phyloP scores from a whole-genome alignment of 768 basidiomycete species.

The Boletus patriciae region DNA sequence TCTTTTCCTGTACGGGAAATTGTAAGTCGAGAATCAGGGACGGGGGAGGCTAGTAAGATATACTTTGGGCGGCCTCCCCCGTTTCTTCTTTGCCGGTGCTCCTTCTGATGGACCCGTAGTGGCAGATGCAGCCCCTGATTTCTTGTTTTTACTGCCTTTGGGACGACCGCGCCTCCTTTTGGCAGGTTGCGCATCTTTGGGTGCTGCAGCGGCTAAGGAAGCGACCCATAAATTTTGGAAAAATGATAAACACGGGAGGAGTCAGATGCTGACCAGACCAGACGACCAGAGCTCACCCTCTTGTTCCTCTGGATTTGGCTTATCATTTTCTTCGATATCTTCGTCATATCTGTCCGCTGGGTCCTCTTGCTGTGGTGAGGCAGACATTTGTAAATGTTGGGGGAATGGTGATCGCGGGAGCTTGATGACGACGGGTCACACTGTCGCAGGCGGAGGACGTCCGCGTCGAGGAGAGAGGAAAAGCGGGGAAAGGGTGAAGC shows the following conservation, averaged over 20 bases:
- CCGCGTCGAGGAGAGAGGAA: constrained; percentile 46
- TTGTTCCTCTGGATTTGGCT: constrained; percentile 35
- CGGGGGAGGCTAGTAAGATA: constrained; percentile 7
- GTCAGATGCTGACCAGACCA: constrained; percentile 12
- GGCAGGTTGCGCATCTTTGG: constrained; percentile 37
- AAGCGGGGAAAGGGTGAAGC: constrained; percentile 64
- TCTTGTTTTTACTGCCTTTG: constrained; percentile 83
- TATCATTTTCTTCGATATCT: constrained; percentile 55
- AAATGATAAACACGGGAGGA: constrained; percentile 16
- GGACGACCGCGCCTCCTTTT: constrained; percentile 89
- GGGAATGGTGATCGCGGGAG: constrained; percentile 27
- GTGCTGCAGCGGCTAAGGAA: constrained; percentile 41
- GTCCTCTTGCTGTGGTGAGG: constrained; percentile 58
- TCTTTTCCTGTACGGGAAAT: constrained; percentile 31
- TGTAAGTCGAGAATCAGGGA: constrained; percentile 27
- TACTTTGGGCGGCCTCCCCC: constrained; percentile 56
- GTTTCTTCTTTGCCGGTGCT: constrained; percentile 41
- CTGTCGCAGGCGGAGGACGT: constrained; percentile 20
- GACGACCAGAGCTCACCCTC: constrained; percentile 29
- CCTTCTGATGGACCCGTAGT: constrained; percentile 31
- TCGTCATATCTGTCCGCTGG: constrained; percentile 56
- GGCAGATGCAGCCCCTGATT: constrained; percentile 38
- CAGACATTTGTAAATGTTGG: constrained; percentile 51
- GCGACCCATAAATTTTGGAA: constrained; percentile 21
- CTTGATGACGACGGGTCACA: constrained; percentile 15